Percentiles rank a stretch among this genome's conserved stretches.
phyloP scores from a whole-genome alignment of 768 basidiomycete species.

The Serendipita vermifera region DNA sequence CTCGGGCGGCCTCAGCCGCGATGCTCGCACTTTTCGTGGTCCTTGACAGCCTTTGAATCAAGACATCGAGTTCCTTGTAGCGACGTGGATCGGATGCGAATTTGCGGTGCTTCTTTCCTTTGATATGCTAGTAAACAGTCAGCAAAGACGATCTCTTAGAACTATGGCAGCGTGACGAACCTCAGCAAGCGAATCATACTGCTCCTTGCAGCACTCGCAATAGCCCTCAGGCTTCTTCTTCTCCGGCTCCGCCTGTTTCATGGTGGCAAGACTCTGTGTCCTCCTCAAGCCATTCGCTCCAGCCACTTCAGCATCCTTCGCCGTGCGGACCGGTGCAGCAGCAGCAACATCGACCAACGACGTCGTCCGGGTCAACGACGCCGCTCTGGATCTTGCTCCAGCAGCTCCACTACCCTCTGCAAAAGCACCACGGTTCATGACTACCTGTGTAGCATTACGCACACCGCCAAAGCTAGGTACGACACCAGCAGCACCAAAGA shows the following conservation, averaged over 20 bases:
- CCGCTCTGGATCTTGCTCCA: not conserved
- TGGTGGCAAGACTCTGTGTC: slow-evolving; percentile 54
- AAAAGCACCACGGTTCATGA: slow-evolving; percentile 7
- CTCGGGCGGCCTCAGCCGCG: not conserved
- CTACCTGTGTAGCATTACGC: slow-evolving; percentile 4
- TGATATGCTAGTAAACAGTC: slow-evolving; percentile 46
- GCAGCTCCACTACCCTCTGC: too few species aligned
- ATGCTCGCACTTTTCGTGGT: too few species aligned
- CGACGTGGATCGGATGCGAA: slow-evolving; percentile 38
- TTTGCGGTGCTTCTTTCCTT: slow-evolving; percentile 58
- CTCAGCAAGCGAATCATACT: slow-evolving; percentile 75
- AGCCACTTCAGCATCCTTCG: too few species aligned
- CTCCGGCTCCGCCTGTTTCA: slow-evolving; percentile 53
- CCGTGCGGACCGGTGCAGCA: too few species aligned
- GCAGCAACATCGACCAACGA: too few species aligned
- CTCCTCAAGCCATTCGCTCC: slow-evolving; percentile 38
- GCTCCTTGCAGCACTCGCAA: slow-evolving; percentile 88
- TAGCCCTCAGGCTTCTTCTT: slow-evolving; percentile 88
- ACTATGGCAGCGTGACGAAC: slow-evolving; percentile 31
- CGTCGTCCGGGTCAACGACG: not conserved
- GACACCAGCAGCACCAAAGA: not conserved
- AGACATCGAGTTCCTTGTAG: not conserved
- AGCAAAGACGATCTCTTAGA: slow-evolving; percentile 12
- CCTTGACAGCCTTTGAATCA: not conserved
- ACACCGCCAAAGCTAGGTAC: slow-evolving; percentile 3